Conservation (phyloP, 768 basidiomycete species). For the Boletales sp. region DNA sequence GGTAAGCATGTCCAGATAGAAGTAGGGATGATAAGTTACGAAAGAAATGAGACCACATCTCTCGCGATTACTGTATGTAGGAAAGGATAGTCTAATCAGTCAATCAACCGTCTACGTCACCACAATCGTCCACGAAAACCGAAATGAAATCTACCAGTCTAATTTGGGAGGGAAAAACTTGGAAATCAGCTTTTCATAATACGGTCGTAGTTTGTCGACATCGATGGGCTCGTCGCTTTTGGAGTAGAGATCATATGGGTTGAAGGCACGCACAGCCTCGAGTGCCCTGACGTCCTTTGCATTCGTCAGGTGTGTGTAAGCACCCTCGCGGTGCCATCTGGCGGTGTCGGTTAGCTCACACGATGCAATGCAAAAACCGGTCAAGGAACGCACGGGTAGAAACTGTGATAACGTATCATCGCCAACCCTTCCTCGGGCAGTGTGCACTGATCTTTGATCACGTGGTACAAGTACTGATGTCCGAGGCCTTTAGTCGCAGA, state of each 20-base stretch:
- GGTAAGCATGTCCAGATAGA: too few relatives aligned
- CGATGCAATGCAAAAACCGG: neutral
- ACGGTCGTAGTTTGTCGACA: constrained; percentile 64
- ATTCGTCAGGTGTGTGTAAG: constrained; percentile 76
- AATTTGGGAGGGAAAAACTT: constrained; percentile 83
- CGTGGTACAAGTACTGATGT: constrained; percentile 73
- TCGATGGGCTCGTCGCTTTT: constrained; percentile 73
- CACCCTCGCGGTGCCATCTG: constrained; percentile 85
- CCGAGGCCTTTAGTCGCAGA: constrained; percentile 5
- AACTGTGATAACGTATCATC: constrained; percentile 94
- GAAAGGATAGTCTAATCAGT: constrained; percentile 1
- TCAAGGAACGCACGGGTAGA: constrained; percentile 64
- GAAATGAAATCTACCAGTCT: constrained; percentile 61
- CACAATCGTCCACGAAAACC: neutral
- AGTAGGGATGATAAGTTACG: constrained; percentile 14
- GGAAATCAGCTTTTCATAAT: constrained; percentile 77
- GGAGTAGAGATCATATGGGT: constrained; percentile 93
- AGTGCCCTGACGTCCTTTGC: constrained; percentile 64
- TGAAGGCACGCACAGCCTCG: constrained; percentile 80
- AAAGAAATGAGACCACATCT: neutral
- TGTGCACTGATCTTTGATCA: constrained; percentile 77
- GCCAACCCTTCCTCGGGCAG: constrained; percentile 80
- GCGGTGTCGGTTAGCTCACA: constrained; percentile 1
- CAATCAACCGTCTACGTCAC: constrained; percentile 6
- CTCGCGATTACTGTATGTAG: too few relatives aligned